phyloP scores from a whole-genome alignment of 768 basidiomycete genomes.

The Pisolithus sp. region DNA sequence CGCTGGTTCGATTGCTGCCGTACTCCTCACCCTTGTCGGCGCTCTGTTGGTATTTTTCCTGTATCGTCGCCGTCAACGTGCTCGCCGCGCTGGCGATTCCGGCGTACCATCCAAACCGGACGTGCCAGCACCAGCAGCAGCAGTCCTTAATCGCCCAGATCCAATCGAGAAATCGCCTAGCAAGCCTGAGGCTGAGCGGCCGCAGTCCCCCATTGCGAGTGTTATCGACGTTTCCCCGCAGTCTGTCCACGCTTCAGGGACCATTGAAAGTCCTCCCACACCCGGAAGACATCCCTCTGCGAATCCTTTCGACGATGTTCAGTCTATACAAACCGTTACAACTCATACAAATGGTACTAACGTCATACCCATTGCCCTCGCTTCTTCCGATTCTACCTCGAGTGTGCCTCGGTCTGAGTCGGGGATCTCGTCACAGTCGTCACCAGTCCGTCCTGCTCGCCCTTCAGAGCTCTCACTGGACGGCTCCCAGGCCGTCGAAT shows the following conservation, averaged over 20 bases:
- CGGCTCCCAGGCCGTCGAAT: slow-evolving; percentile 52
- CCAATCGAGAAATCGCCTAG: slow-evolving; percentile 58
- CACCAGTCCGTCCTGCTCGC: slow-evolving; percentile 50
- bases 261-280: slow-evolving; percentile 8
- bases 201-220: slow-evolving; percentile 35
- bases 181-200: slow-evolving; percentile 17
- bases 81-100: slow-evolving; percentile 29
- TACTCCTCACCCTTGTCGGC: slow-evolving; percentile 51
- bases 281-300: slow-evolving; percentile 20
- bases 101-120: slow-evolving; percentile 45
- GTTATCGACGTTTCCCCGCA: slow-evolving; percentile 59
- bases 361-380: slow-evolving; percentile 81
- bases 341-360: slow-evolving; percentile 76
- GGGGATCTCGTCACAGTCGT: slow-evolving; percentile 18
- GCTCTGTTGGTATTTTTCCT: slow-evolving; percentile 49
- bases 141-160: slow-evolving; percentile 78
- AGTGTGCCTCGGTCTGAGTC: slow-evolving; percentile 30
- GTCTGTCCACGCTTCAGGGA: slow-evolving; percentile 29
- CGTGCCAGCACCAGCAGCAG: slow-evolving; percentile 65
- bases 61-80: slow-evolving; percentile 54
- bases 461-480: slow-evolving; percentile 57
- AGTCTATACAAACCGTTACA: slow-evolving; percentile 72
- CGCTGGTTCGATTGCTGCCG: slow-evolving; percentile 66
- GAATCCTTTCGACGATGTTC: slow-evolving; percentile 73
- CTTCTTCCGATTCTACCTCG: slow-evolving; percentile 48